Evolutionary conservation across 2,329 filamentous ascomycete species (phyloP).

Genomic region (Ophiostoma australiae): DNA sequence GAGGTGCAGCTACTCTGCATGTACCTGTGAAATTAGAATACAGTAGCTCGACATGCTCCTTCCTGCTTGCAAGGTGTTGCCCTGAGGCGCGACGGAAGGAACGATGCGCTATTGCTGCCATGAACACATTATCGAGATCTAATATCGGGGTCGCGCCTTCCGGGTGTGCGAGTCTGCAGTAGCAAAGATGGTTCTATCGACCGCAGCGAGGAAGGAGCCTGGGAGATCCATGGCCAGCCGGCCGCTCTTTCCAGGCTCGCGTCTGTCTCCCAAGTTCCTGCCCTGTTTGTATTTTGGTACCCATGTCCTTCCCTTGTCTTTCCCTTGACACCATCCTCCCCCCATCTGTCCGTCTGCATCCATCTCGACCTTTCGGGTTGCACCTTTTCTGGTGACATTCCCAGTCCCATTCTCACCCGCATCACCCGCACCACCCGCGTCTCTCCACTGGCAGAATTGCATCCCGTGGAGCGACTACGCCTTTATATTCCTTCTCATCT

Average conservation of each 20-base stretch:
- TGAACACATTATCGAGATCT: conserved; percentile 10
- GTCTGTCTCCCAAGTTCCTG: neutral
- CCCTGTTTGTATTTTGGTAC: neutral
- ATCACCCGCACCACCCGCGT: neutral
- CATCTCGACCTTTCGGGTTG: neutral
- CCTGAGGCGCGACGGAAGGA: conserved; percentile 5
- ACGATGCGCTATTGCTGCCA: conserved; percentile 1
- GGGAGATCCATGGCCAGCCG: neutral
- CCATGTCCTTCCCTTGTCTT: neutral
- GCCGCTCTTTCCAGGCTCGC: neutral
- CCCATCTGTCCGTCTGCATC: neutral
- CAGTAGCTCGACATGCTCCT: neutral
- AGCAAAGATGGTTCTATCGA: neutral
- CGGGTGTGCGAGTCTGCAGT: neutral
- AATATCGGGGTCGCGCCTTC: conserved; percentile 5
- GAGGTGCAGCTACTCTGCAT: too few relatives aligned
- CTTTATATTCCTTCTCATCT: too few relatives aligned
- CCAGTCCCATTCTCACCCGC: neutral
- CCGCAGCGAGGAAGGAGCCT: conserved; percentile 6
- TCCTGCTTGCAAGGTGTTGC: neutral
- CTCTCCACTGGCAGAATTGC: too few relatives aligned
- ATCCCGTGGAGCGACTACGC: too few relatives aligned
- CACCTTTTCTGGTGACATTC: neutral
- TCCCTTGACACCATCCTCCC: too few relatives aligned
- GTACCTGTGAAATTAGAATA: neutral